Percentiles rank a stretch among this genome's conserved stretches.
These are phyloP conservation scores for Penicillium herquei DNA, from an alignment of 495 filamentous ascomycete genomes.

Conservation along the genomic window DNA sequence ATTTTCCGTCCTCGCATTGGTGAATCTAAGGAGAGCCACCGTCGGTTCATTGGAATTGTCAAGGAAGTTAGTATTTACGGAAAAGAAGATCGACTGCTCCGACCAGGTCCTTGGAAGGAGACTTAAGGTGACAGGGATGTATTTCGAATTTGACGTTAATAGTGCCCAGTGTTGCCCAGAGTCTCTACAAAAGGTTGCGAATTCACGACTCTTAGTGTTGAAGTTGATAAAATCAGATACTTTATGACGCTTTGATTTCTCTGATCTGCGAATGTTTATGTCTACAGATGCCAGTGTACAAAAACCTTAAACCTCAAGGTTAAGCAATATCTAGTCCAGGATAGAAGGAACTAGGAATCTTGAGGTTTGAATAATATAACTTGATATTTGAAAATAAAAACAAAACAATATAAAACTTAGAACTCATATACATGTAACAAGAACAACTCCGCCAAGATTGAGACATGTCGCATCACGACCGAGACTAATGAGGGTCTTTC, in stretches of 20 bases:
- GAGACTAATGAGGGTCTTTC: conserved; percentile 18
- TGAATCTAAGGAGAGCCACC: conserved; percentile 43
- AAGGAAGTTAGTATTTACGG: conserved; percentile 48
- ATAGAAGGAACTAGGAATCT: background rate
- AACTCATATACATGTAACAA: conserved; percentile 19
- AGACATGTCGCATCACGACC: conserved; percentile 34
- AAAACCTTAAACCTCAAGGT: too few relatives aligned
- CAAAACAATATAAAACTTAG: background rate
- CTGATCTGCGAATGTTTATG: too few relatives aligned
- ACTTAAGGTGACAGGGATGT: conserved; percentile 12
- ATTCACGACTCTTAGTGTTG: too few relatives aligned
- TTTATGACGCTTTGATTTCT: too few relatives aligned
- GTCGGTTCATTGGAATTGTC: conserved; percentile 45
- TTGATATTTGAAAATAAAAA: conserved; percentile 1
- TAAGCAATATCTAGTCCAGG: background rate
- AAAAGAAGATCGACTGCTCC: conserved; percentile 43
- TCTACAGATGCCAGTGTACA: too few relatives aligned
- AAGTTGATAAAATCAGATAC: too few relatives aligned
- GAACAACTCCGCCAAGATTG: conserved; percentile 18
- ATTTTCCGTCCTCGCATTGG: conserved; percentile 62
- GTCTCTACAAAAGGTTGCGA: too few relatives aligned
- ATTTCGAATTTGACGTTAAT: too few relatives aligned
- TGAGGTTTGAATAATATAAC: conserved; percentile 1
- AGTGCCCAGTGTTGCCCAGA: too few relatives aligned
- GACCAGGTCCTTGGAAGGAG: conserved; percentile 40